These are phyloP conservation scores for Fraxinus latifolia DNA, from an alignment of 305 asterid genomes.

Conservation along the genomic window DNA sequence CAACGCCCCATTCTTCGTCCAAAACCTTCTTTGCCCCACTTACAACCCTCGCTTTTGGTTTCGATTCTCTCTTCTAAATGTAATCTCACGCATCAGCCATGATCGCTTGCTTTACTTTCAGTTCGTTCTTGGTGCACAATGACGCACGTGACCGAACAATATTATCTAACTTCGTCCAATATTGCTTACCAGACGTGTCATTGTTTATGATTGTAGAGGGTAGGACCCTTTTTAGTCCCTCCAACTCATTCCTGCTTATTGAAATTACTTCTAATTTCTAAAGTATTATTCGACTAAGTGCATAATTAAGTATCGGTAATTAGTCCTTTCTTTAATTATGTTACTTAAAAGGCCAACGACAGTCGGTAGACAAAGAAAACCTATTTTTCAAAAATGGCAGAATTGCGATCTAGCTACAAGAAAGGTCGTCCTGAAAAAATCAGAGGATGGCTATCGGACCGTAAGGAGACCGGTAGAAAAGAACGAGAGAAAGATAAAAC, in stretches of 20 bases:
- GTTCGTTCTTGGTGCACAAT: background rate
- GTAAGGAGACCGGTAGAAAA: background rate
- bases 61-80: background rate
- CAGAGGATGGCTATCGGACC: background rate
- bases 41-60: slow-evolving; percentile 1
- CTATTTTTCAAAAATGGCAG: background rate
- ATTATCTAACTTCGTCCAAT: background rate
- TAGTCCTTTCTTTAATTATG: background rate
- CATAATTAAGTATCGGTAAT: background rate
- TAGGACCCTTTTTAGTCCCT: background rate
- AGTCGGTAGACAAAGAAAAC: background rate
- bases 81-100: background rate
- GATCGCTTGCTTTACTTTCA: background rate
- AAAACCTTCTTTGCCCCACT: slow-evolving; percentile 3
- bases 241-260: background rate
- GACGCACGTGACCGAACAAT: background rate
- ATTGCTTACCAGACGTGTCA: background rate
- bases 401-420: background rate
- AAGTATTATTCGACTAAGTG: background rate
- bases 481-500: background rate
- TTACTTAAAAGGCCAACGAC: background rate
- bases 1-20: background rate
- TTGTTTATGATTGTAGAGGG: background rate
- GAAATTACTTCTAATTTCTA: background rate
- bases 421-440: background rate